Conservation (phyloP, 768 basidiomycete genomes). For the Hericium coralloides region DNA sequence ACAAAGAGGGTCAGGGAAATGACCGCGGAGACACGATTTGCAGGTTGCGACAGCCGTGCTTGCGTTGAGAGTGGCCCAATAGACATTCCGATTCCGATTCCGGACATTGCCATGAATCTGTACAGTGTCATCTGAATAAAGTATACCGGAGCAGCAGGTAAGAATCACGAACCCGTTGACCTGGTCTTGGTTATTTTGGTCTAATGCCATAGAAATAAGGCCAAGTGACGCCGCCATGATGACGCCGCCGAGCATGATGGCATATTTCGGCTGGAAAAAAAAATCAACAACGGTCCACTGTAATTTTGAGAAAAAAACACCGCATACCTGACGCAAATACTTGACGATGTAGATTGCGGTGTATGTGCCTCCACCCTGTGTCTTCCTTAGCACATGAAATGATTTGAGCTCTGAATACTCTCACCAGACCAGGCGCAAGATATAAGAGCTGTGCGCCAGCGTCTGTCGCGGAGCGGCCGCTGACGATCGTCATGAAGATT, state of each 20-base stretch:
- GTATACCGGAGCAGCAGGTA: background rate
- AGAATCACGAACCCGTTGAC: conserved; percentile 28
- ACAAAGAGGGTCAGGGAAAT: conserved; percentile 39
- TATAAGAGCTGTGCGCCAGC: conserved; percentile 43
- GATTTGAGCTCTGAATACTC: conserved; percentile 2
- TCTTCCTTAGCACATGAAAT: background rate
- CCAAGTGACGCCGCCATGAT: conserved; percentile 34
- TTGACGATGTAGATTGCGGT: conserved; percentile 28
- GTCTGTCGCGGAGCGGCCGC: conserved; percentile 27
- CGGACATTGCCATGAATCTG: conserved; percentile 37
- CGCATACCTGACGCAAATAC: conserved; percentile 26
- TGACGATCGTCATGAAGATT: conserved; percentile 42
- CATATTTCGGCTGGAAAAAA: conserved; percentile 26
- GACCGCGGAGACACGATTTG: conserved; percentile 31
- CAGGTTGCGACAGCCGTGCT: conserved; percentile 35
- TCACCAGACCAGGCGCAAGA: conserved; percentile 40
- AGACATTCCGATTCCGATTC: conserved; percentile 34
- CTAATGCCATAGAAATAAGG: conserved; percentile 33
- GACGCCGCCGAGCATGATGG: conserved; percentile 30
- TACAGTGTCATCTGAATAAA: background rate
- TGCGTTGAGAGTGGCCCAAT: conserved; percentile 33
- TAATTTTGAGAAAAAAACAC: no score
- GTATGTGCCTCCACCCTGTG: conserved; percentile 30
- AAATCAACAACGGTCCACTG: background rate
- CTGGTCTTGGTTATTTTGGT: conserved; percentile 24